phyloP scores from a whole-genome alignment of 495 filamentous ascomycete genomes.

The Penicillium nucicola region DNA sequence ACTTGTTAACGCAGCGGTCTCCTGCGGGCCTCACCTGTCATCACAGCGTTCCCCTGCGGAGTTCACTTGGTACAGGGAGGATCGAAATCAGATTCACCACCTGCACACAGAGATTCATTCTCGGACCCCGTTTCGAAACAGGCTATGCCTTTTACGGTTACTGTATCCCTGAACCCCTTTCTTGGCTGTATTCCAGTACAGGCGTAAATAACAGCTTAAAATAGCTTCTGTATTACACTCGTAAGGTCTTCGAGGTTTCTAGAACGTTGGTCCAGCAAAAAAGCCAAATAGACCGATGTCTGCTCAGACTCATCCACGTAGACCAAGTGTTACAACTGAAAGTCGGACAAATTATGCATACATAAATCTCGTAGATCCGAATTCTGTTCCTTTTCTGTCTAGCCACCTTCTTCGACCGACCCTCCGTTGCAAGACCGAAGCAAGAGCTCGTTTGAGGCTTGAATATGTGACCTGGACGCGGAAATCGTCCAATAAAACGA shows the following conservation, averaged over 20 bases:
- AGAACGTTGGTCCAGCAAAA: no score
- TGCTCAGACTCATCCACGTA: slow-evolving; percentile 34
- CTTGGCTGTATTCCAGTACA: slow-evolving; percentile 9
- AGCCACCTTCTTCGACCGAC: slow-evolving; percentile 8
- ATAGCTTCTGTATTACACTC: no score
- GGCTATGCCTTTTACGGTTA: slow-evolving; percentile 15
- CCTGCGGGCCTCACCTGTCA: no score
- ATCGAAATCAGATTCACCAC: slow-evolving; percentile 17
- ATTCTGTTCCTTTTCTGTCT: slow-evolving; percentile 25
- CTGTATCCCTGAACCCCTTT: slow-evolving; percentile 2
- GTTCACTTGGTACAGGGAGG: no score
- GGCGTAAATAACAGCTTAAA: slow-evolving; percentile 9
- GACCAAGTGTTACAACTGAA: slow-evolving; percentile 25
- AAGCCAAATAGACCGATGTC: no score
- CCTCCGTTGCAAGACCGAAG: no score
- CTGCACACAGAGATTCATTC: slow-evolving; percentile 17
- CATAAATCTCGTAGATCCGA: slow-evolving; percentile 33
- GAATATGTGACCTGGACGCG: slow-evolving; percentile 1
- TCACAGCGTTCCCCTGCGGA: no score
- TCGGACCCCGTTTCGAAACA: slow-evolving; percentile 11
- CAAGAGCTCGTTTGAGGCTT: slow-evolving; percentile 6
- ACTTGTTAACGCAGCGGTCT: no score
- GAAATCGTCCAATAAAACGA: slow-evolving; percentile 18
- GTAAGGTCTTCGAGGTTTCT: no score
- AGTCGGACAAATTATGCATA: slow-evolving; percentile 27